Evolutionary conservation across 139 green algal genomes (phyloP).

Genomic region (Tetradesmus obliquus): DNA sequence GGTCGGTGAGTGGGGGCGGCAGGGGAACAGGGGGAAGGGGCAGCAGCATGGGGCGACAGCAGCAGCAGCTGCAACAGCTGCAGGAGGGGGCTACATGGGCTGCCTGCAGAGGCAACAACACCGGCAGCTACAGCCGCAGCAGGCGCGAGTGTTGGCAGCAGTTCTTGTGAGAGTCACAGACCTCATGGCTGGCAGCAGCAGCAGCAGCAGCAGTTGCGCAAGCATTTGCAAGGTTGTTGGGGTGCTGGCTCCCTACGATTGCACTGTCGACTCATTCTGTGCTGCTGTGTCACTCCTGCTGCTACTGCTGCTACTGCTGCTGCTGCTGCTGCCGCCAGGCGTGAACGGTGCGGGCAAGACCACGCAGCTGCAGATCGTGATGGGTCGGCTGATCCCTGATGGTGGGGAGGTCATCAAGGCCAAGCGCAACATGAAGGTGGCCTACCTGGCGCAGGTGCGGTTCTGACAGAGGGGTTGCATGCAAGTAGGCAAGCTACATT

Average conservation of each 20-base stretch:
- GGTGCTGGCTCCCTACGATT: not conserved
- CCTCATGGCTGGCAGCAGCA: not conserved
- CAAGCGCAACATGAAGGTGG: slow-evolving; percentile 88
- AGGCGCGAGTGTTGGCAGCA: not conserved
- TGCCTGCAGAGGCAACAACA: not conserved
- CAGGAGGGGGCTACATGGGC: not conserved
- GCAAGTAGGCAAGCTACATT: not conserved
- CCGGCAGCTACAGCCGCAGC: not conserved
- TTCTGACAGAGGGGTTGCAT: not conserved
- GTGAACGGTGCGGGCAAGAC: slow-evolving; percentile 99
- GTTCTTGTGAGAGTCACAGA: not conserved
- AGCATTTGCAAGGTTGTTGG: not conserved
- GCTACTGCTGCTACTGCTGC: not conserved
- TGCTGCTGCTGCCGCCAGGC: slow-evolving; percentile 57
- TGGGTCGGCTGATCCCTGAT: slow-evolving; percentile 89
- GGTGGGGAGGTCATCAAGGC: slow-evolving; percentile 89
- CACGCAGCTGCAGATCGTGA: slow-evolving; percentile 98
- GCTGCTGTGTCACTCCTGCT: not conserved
- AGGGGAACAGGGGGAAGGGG: not conserved
- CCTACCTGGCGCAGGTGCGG: slow-evolving; percentile 91
- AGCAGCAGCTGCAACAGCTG: not conserved
- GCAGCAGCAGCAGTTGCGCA: not conserved
- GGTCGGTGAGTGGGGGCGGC: slow-evolving; percentile 77
- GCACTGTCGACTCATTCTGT: not conserved
- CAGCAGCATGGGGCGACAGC: not conserved